These are phyloP conservation scores for Cyclotella cryptica DNA, from an alignment of 108 stramenopile species.

Conservation along the genomic window DNA sequence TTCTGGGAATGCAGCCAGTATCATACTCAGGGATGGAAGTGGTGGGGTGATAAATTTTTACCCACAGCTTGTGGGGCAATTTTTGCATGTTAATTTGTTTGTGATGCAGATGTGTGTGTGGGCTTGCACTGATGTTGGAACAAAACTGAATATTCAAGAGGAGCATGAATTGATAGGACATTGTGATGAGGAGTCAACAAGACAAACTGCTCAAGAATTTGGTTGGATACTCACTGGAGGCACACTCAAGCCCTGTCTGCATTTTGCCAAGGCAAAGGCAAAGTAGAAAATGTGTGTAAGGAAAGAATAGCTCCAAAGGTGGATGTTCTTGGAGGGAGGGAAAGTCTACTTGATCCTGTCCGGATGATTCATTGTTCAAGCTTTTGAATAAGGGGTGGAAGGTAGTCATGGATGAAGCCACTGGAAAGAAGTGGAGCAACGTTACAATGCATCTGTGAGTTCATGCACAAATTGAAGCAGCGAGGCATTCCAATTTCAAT, in stretches of 20 bases:
- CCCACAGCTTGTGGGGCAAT: background rate
- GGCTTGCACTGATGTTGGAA: conserved; percentile 2
- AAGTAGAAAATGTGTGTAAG: background rate
- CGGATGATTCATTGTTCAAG: background rate
- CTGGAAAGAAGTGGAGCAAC: background rate
- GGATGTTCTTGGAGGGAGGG: background rate
- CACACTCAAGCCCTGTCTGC: background rate
- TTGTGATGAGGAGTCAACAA: background rate
- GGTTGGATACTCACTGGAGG: background rate
- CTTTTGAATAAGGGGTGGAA: background rate
- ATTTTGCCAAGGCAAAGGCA: conserved; percentile 1
- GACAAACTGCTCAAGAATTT: background rate
- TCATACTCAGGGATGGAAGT: too few species aligned
- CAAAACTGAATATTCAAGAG: background rate
- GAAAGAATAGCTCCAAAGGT: too few species aligned
- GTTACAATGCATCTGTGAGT: background rate
- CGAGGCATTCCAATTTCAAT: background rate
- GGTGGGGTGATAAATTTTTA: background rate
- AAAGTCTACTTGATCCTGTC: conserved; percentile 4
- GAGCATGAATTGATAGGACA: background rate
- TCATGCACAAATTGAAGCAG: background rate
- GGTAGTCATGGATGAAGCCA: background rate
- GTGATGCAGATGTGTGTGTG: background rate
- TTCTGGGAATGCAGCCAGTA: too few species aligned
- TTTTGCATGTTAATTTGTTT: background rate